Percentiles rank a stretch among this genome's conserved stretches.
phyloP scores from a whole-genome alignment of 2,329 filamentous ascomycete genomes.

The Alternaria gaisen region DNA sequence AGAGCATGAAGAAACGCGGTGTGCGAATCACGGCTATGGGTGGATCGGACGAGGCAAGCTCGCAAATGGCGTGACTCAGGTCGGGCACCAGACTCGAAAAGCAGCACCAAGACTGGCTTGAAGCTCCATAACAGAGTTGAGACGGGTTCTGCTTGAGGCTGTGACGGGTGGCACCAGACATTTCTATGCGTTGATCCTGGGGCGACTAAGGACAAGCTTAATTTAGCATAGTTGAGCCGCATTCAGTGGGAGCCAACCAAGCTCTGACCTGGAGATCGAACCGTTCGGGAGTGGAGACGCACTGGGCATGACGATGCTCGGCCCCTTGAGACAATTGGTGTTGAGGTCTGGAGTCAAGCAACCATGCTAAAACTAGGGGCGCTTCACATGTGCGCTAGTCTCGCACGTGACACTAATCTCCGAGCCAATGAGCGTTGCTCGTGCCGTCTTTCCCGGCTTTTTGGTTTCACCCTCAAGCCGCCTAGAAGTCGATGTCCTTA shows the following conservation, averaged over 20 bases:
- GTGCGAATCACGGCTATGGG: slow-evolving; percentile 24
- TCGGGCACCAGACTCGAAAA: slow-evolving; percentile 34
- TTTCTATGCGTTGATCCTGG: slow-evolving; percentile 40
- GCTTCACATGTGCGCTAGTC: slow-evolving; percentile 28
- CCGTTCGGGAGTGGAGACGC: slow-evolving; percentile 18
- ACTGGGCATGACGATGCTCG: slow-evolving; percentile 37
- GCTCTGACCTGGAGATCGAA: slow-evolving; percentile 27
- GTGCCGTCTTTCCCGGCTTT: slow-evolving; percentile 21
- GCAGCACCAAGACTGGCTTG: slow-evolving; percentile 41
- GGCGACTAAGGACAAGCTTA: slow-evolving; percentile 31
- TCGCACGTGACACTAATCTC: slow-evolving; percentile 14
- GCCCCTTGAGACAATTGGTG: slow-evolving; percentile 52
- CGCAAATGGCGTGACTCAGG: slow-evolving; percentile 44
- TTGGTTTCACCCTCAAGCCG: slow-evolving; percentile 28
- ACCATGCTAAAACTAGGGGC: slow-evolving; percentile 40
- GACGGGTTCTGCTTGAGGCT: slow-evolving; percentile 44
- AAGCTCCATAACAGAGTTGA: slow-evolving; percentile 42
- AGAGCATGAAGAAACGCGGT: slow-evolving; percentile 26
- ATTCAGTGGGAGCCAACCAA: slow-evolving; percentile 36
- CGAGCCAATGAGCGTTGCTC: slow-evolving; percentile 25
- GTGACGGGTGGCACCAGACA: slow-evolving; percentile 40
- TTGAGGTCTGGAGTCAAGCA: slow-evolving; percentile 37
- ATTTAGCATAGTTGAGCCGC: slow-evolving; percentile 27
- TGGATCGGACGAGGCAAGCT: slow-evolving; percentile 26
- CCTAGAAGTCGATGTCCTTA: slow-evolving; percentile 15